Base-by-base conservation (phyloP, 2,329 filamentous ascomycete species). In the Aspergillus unguis region DNA sequence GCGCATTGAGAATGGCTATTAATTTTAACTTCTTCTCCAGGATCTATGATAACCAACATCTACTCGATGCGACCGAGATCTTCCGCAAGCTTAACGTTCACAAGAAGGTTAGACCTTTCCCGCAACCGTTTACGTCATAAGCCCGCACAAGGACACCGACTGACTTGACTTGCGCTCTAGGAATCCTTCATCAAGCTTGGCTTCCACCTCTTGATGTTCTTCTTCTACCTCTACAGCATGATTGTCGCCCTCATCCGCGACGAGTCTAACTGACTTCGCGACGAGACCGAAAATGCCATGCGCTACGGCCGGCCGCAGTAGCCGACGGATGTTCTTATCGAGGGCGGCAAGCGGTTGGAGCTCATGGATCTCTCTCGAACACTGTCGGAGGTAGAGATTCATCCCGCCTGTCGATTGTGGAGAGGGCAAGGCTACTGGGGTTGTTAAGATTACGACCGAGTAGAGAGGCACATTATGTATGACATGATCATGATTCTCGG, bases 161-260 rank as follows among this genome's bases (percentile, higher is more conserved):
- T 62, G 38, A 60, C 48, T 8, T 33, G 17, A 17, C 17, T 17
- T 17, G 25, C 23, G 40, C 32, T 50, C 33, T 61, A 96, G 92
- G 94, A 99, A 84, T 97, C 94, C 0, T 99, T 99, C 75, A 86
- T 94, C 79, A 99, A 99, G 80, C 89, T 99, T 40, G 94, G 92
- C 52, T 99, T 99, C 82, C 94, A 99, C 76, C 81, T 99, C 56
- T 75, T 99, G 77, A 96, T 99, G 91, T 99, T 99, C 84, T 99
- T 99, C 85, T 99, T 97, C 84, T 99, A 99, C 79, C 87, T 99
- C 52, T 96, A 96, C 84, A 95, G 89, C 86, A 95, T 94, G 89
- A 94, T 94, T 65, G 92, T 96, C 60, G 92, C 94, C 62, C 83
- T 99, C 58, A 99, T 99, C 80, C 86, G 88, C 69, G 94, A 97